These are phyloP conservation scores for Reutealis trisperma DNA, from an alignment of 345 rosid species.

Conservation along the genomic window DNA sequence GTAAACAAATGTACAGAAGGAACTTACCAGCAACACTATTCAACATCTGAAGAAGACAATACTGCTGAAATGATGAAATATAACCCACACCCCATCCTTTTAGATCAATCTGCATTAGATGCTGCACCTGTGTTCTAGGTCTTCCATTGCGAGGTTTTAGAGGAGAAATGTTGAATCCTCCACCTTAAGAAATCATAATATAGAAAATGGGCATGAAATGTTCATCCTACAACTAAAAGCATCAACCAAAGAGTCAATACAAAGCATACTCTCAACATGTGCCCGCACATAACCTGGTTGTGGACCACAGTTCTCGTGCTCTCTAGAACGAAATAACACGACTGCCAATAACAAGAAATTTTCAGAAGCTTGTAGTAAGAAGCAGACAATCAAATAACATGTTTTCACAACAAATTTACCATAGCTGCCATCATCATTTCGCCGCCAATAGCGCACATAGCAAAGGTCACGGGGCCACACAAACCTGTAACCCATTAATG, in stretches of 20 bases:
- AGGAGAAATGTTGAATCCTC: constrained; percentile 93
- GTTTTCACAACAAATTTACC: constrained; percentile 45
- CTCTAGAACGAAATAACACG: constrained; percentile 95
- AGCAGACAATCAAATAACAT: constrained; percentile 17
- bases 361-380: constrained; percentile 21
- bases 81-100: constrained; percentile 99
- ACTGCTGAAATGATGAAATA: constrained; percentile 88
- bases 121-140: constrained; percentile 90
- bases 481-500: constrained; percentile 55
- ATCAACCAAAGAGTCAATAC: constrained; percentile 15
- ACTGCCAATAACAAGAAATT: constrained; percentile 52
- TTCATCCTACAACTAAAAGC: constrained; percentile 6
- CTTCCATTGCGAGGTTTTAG: constrained; percentile 80
- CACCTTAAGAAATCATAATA: constrained; percentile 59
- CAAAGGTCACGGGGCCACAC: constrained; percentile 99
- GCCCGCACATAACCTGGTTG: constrained; percentile 96
- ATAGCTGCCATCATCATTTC: constrained; percentile 98
- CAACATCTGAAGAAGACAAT: constrained; percentile 97
- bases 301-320: constrained; percentile 89
- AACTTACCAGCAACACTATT: constrained; percentile 93
- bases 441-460: constrained; percentile 98
- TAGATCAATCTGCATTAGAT: constrained; percentile 94
- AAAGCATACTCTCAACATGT: constrained; percentile 84
- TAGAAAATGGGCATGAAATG: not conserved
- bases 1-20: constrained; percentile 1